Conservation (phyloP, 2,329 filamentous ascomycete species). For the Colletotrichum liriopes region DNA sequence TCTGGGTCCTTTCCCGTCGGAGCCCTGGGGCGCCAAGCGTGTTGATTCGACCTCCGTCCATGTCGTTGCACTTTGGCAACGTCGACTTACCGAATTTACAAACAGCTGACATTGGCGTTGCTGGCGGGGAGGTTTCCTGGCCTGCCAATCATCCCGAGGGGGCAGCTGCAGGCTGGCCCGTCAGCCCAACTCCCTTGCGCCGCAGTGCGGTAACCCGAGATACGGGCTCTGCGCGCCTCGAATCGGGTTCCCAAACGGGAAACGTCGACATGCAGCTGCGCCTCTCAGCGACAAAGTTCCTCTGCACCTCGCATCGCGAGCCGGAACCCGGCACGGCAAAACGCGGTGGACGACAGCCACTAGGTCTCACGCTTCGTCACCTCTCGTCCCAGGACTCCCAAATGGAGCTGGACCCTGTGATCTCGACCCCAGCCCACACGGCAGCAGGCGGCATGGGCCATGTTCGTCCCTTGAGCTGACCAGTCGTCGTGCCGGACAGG, state of each 20-base stretch:
- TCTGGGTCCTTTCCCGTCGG: neutral
- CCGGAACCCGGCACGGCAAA: conserved; percentile 30
- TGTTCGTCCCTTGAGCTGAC: neutral
- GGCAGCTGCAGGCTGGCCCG: neutral
- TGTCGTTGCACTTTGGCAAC: neutral
- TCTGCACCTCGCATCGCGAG: conserved; percentile 2
- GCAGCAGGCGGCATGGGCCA: too few relatives aligned
- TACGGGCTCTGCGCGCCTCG: conserved; percentile 39
- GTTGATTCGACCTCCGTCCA: neutral
- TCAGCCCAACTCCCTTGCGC: neutral
- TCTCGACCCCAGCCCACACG: neutral
- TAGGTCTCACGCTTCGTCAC: neutral
- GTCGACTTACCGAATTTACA: neutral
- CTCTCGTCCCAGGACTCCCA: neutral
- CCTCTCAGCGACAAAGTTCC: conserved; percentile 6
- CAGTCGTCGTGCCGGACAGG: too few relatives aligned
- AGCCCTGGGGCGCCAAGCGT: neutral
- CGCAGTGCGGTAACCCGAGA: neutral
- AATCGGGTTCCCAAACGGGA: conserved; percentile 45
- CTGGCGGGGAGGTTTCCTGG: neutral
- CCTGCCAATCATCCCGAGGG: neutral
- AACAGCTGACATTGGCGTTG: neutral
- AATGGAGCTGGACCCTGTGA: neutral
- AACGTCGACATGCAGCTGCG: conserved; percentile 26
- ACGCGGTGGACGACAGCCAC: neutral